Evolutionary conservation across 2,329 filamentous ascomycete genomes (phyloP).

Genomic region (Biscogniauxia mediterranea): DNA sequence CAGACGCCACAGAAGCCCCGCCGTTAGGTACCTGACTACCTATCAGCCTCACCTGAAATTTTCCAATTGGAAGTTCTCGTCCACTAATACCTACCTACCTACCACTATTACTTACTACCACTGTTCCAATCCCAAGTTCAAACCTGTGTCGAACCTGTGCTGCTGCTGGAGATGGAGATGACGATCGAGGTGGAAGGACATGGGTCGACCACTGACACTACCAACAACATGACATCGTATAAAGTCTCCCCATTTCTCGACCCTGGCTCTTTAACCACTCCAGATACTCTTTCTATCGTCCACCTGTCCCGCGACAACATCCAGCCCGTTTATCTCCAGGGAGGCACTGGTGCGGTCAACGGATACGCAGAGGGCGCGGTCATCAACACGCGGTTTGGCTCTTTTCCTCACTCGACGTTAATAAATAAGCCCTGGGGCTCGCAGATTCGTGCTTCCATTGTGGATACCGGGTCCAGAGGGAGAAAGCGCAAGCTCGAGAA

Average conservation of each 20-base stretch:
- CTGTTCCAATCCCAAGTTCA: background rate
- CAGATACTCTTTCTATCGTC: conserved; percentile 73
- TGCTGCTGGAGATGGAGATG: background rate
- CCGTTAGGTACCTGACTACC: background rate
- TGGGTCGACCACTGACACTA: too few relatives aligned
- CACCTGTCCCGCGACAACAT: conserved; percentile 87
- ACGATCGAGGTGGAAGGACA: too few relatives aligned
- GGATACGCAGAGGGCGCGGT: conserved; percentile 76
- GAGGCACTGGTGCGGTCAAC: conserved; percentile 60
- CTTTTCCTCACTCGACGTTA: conserved; percentile 77
- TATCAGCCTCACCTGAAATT: background rate
- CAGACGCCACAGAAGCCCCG: background rate
- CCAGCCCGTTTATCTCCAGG: conserved; percentile 69
- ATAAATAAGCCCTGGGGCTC: conserved; percentile 84
- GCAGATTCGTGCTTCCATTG: conserved; percentile 83
- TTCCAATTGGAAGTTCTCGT: background rate
- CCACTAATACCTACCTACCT: background rate
- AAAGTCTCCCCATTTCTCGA: conserved; percentile 75
- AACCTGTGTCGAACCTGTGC: background rate
- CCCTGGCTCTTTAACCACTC: conserved; percentile 59
- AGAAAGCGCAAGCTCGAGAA: conserved; percentile 60
- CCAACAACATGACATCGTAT: too few relatives aligned
- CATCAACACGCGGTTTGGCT: conserved; percentile 91
- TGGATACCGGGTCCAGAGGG: conserved; percentile 88
- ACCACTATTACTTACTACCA: background rate